Base-by-base conservation (phyloP, 768 basidiomycete species). In the Termitomyces sp. region DNA sequence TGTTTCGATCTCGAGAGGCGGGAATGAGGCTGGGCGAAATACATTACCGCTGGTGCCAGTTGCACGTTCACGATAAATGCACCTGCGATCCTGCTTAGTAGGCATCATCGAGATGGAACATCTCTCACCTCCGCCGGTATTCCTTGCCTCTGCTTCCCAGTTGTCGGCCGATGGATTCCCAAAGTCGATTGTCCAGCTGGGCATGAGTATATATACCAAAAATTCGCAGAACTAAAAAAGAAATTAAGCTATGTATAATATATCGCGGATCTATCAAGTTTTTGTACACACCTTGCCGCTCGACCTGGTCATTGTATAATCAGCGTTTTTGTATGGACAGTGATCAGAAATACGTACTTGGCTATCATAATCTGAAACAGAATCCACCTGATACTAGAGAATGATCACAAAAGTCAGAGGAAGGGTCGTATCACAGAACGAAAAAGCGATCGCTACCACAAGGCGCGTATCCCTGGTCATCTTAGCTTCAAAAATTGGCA, bases 21-120 rank as follows among this genome's bases (percentile, higher is more conserved):
- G 78, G 61, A 85, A 87, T n/a, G 68, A 73, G 2, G 76, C 79
- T 0, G 85, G 84, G 2, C 70, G 64, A 56, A 78, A 75, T n/a
- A 80, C 70, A 50, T 77, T 73, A 46, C 73, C 71, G 0, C 76
- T 74, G 26, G 66, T 66, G 11, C 68, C 63, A 6, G 59, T 43
- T 0, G 74, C 70, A 10, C 56, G 61, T 19, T 72, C 71, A 33
- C 79, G 77, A 56, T 73, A 77, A 5, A 70, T 68, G 56, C 82
- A 86, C 55, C 80, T 83, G 56, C 52, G 17, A 49, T 3, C 50
- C 31, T 9, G 15, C 17, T 59, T 44, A 53, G 46, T 21, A 7
- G 37, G 50, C 9, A 62, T 54, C 30, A 26, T 21, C 9, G 26
- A 35, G 28, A 6, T 17, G 31, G 10, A 40, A 37, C 21, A 10